Base-by-base conservation (phyloP, 2,329 filamentous ascomycete species). In the Penicillium aurantiogriseum region DNA sequence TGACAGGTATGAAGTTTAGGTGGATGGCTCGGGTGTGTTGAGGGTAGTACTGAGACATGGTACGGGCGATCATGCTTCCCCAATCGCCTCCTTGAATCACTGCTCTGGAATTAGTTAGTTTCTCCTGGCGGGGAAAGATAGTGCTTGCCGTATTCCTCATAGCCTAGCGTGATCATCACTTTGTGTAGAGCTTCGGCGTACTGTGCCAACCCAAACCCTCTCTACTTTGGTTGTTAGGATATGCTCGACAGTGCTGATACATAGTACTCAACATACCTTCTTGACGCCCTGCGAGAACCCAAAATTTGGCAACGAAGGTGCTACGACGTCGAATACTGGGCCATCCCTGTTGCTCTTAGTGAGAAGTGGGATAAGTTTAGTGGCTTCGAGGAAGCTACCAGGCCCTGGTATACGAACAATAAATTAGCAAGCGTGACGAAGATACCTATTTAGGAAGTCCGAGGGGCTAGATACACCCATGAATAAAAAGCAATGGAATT, bases 101-200 rank as follows among this genome's bases (percentile, higher is more conserved):
- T 67, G 35, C 47, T 40, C 4, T n/a, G 8, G 17, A 13, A 19
- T 64, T 48, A 58, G 57, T 46, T 51, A 17, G 15, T 33, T 7
- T n/a, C 15, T 33, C 23, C 27, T 11, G 5, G 10, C 1, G 9
- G 21, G 27, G 38, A 35, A 11, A 15, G 17, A 38, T 11, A 17
- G 49, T 51, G 60, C 64, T 52, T 63, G 74, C 76, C 80, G 58
- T 88, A 89, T 73, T 84, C 76, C 2, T 79, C 63, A 67, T 89
- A 91, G 0, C 87, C 87, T 3, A 91, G 79, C 13, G 81, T 79
- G 7, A 83, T 73, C 88, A 92, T 92, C 9, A 91, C 74, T 55
- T 85, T 85, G 70, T 91, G 83, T 62, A 84, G 77, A 0, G 81
- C 80, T 69, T 90, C 85, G 3, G 85, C 85, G 64, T 88, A 87